These are phyloP conservation scores for Suillus variegatus DNA, from an alignment of 768 basidiomycete genomes.

Conservation along the genomic window DNA sequence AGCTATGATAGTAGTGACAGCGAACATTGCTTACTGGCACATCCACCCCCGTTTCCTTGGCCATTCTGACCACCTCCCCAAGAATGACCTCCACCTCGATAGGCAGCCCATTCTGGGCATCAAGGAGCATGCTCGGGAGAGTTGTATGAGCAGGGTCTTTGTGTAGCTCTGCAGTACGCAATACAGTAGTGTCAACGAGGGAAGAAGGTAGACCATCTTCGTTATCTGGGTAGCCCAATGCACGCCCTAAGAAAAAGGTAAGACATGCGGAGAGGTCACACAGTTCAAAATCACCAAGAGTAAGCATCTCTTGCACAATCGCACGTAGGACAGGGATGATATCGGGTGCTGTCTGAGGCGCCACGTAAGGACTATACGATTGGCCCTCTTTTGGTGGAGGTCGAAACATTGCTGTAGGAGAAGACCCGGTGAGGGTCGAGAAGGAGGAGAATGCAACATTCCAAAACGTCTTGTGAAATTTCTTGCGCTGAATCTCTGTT, in stretches of 20 bases:
- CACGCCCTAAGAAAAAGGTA: constrained; percentile 32
- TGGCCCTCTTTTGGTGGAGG: constrained; percentile 38
- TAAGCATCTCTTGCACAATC: constrained; percentile 46
- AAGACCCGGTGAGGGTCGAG: constrained; percentile 49
- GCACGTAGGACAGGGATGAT: constrained; percentile 50
- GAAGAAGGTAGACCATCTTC: constrained; percentile 49
- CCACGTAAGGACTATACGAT: constrained; percentile 42
- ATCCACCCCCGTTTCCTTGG: constrained; percentile 41
- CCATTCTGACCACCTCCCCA: constrained; percentile 61
- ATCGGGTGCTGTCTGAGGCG: constrained; percentile 42
- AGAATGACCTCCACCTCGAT: constrained; percentile 70
- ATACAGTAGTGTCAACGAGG: constrained; percentile 39
- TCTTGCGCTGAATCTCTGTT: constrained; percentile 62
- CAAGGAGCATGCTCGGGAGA: constrained; percentile 61
- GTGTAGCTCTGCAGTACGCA: constrained; percentile 41
- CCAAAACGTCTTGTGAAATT: constrained; percentile 67
- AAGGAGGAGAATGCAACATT: constrained; percentile 57
- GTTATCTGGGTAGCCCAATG: constrained; percentile 49
- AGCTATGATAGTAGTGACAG: neutral
- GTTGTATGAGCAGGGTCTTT: constrained; percentile 44
- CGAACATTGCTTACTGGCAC: constrained; percentile 48
- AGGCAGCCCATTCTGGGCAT: constrained; percentile 48
- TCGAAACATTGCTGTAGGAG: constrained; percentile 53
- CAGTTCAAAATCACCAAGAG: constrained; percentile 34
- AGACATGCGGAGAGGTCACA: neutral